These are phyloP conservation scores for Thuja plicata DNA, from an alignment of 83 land plant genomes.

Conservation along the genomic window DNA sequence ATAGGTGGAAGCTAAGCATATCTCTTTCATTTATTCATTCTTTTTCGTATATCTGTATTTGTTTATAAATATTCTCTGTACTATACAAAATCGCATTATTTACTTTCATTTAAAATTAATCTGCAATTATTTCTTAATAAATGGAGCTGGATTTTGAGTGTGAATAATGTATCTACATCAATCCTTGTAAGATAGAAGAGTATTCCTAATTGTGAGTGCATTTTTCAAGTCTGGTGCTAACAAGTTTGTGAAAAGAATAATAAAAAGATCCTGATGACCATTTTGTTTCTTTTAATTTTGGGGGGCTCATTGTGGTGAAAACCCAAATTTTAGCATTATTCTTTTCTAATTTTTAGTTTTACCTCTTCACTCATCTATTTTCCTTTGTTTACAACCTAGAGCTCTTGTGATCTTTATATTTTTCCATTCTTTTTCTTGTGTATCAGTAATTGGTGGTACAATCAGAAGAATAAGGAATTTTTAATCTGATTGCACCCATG, in stretches of 20 bases:
- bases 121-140: not conserved
- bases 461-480: not conserved
- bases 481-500: not conserved
- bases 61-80: not conserved
- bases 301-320: not conserved
- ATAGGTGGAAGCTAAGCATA: not conserved
- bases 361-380: not conserved
- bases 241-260: not conserved
- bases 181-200: not conserved
- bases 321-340: not conserved
- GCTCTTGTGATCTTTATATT: not conserved
- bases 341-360: not conserved
- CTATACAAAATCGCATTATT: not conserved
- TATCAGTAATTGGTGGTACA: not conserved
- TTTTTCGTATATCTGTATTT: not conserved
- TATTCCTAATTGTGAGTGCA: not conserved
- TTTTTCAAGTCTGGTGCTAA: not conserved
- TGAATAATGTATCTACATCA: not conserved
- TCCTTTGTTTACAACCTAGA: not conserved
- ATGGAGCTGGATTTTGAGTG: not conserved
- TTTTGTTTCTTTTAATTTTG: not conserved
- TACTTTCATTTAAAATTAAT: not conserved
- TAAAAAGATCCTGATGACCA: not conserved
- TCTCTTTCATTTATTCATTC: not conserved
- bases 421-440: not conserved